A percentile compares a stretch with the other conserved stretches of the same genome.
phyloP scores from a whole-genome alignment of 23 red algal genomes.

The Chondrus crispus region DNA sequence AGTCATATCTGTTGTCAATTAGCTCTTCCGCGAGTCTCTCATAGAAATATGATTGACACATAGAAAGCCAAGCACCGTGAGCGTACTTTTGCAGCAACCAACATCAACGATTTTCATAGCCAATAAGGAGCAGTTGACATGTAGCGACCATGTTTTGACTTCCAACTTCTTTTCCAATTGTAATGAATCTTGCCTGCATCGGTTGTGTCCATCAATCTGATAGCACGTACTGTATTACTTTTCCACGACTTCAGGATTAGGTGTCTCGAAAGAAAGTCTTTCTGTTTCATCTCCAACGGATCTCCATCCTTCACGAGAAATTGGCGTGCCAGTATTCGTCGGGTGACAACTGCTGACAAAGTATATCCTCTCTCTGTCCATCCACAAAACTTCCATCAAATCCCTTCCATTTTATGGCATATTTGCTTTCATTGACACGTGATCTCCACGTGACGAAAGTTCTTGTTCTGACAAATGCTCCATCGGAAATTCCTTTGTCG shows the following conservation, averaged over 20 bases:
- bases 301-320: neutral
- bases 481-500: conserved; percentile 1
- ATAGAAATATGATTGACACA: neutral
- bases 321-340: neutral
- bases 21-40: neutral
- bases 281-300: neutral
- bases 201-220: conserved; percentile 17
- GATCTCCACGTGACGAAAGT: neutral
- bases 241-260: neutral
- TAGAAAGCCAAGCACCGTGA: neutral
- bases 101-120: neutral
- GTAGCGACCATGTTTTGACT: neutral
- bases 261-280: neutral
- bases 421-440: neutral
- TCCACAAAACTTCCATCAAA: conserved; percentile 7
- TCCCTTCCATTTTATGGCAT: neutral
- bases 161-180: conserved; percentile 20
- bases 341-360: neutral
- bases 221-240: neutral
- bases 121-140: neutral
- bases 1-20: conserved; percentile 16
- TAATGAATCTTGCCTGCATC: conserved; percentile 34
- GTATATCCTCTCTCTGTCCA: neutral
- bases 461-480: neutral
- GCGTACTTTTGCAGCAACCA: neutral